phyloP scores from a whole-genome alignment of 805 yeast genomes.

The Maudiozyma turicensis region DNA sequence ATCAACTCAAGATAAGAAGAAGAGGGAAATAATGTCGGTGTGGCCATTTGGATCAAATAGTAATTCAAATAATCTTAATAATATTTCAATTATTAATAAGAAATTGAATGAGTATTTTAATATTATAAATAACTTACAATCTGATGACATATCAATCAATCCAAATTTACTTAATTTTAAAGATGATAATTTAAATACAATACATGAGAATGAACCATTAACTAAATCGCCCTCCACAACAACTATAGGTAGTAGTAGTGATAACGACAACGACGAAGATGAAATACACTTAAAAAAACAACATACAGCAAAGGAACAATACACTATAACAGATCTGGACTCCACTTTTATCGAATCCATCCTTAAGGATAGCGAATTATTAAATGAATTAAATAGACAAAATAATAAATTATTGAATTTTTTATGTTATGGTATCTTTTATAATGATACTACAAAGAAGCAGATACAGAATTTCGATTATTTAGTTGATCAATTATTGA shows the following conservation, averaged over 20 bases:
- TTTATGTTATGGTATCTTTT: conserved; percentile 35
- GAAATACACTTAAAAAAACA: no score
- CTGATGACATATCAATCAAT: no score
- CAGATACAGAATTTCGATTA: conserved; percentile 20
- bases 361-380: conserved; percentile 33
- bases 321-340: conserved; percentile 7
- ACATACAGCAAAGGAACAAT: no score
- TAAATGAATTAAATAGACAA: conserved; percentile 32
- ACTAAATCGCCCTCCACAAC: no score
- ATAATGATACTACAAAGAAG: conserved; percentile 2
- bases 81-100: conserved; percentile 28
- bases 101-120: conserved; percentile 35
- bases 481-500: conserved; percentile 17
- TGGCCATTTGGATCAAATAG: conserved; percentile 38
- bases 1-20: no score
- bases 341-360: conserved; percentile 30
- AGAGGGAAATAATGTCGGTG: conserved; percentile 28
- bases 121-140: conserved; percentile 2
- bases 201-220: not conserved
- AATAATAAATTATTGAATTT: conserved; percentile 36
- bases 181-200: not conserved
- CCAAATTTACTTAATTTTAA: no score
- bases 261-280: not conserved
- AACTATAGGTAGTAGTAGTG: no score
- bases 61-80: conserved; percentile 6